A percentile compares a stretch with the other conserved stretches of the same genome.
phyloP scores from a whole-genome alignment of 495 filamentous ascomycete species.

The Pyrenopolyporus hunteri region DNA sequence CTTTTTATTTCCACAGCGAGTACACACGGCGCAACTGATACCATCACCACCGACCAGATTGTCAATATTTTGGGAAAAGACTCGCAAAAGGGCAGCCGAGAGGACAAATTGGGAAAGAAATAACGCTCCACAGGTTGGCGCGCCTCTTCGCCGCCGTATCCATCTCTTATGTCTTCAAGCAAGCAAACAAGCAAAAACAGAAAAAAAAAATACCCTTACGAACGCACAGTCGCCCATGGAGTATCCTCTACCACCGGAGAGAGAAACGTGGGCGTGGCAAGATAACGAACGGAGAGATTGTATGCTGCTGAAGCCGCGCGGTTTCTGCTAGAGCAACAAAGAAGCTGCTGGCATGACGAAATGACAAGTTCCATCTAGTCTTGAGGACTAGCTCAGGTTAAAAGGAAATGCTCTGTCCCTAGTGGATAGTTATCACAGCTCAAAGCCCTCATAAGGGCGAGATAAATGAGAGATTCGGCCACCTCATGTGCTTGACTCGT shows the following conservation, averaged over 20 bases:
- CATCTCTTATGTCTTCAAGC: slow-evolving; percentile 38
- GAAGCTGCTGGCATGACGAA: slow-evolving; percentile 36
- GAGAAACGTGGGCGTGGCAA: slow-evolving; percentile 23
- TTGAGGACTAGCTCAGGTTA: slow-evolving; percentile 33
- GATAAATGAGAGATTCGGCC: slow-evolving; percentile 56
- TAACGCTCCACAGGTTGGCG: slow-evolving; percentile 44
- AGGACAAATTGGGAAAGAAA: slow-evolving; percentile 32
- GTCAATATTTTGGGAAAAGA: slow-evolving; percentile 28
- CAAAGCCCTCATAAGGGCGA: slow-evolving; percentile 49
- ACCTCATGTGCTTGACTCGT: slow-evolving; percentile 44
- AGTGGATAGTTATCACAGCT: slow-evolving; percentile 43
- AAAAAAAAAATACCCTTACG: slow-evolving; percentile 22
- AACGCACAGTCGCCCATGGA: slow-evolving; percentile 9
- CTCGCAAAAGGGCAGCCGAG: slow-evolving; percentile 33
- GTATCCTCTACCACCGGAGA: slow-evolving; percentile 1
- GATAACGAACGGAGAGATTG: slow-evolving; percentile 31
- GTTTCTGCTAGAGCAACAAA: slow-evolving; percentile 35
- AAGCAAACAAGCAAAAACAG: slow-evolving; percentile 17
- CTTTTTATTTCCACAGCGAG: slow-evolving; percentile 37
- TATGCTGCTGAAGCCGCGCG: slow-evolving; percentile 27
- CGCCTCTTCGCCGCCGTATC: slow-evolving; percentile 44
- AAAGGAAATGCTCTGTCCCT: slow-evolving; percentile 17
- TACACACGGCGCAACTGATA: slow-evolving; percentile 32
- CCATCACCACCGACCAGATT: slow-evolving; percentile 24
- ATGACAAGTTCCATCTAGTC: slow-evolving; percentile 31